Base-by-base conservation (phyloP, 257 asterid species). In the Thymus mandschuricus region DNA sequence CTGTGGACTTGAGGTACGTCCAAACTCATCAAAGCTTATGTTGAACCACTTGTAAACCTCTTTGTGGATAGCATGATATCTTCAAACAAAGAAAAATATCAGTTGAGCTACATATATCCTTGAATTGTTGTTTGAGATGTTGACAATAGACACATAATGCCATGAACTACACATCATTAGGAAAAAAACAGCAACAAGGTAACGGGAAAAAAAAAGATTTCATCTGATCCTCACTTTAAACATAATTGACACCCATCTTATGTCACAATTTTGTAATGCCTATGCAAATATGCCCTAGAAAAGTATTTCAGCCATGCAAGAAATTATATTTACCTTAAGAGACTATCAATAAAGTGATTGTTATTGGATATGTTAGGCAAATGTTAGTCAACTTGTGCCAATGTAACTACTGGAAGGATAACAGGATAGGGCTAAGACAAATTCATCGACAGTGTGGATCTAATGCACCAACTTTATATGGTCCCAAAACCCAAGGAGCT, bases 1-100 rank as follows among this genome's bases (percentile, higher is more conserved):
- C 75, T 92, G 85, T 1, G 97, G 92, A 75, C 82, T 89, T 63
- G 97, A 93, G 3, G 98, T 93, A 54, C 98, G 92, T 13, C 98
- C 98, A 80, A 93, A 93, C 76, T 90, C 90, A 73, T 93, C 97
- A 31, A 92, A 90, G 21, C 21, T 21, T 21, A 21, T 21, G 21
- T 21, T 21, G 21, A 21, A 21, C 21, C 21, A 21, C 21, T 90
- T 52, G 50, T 93, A 92, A 4, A 92, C 95, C 35, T 79, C 90
- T 76, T 79, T 88, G 74, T 90, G 98, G 70, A 92, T 88, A 1
- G 89, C 92, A 79, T 92, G 88, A 60, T 89, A 94, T 82, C 98
- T 93, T 70, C 75, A 73, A 66, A 49, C 12, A 78, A 57, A 6
- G 12, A 60, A 67, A 62, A 29, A 49, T 10, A 21, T 21, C 21